Base-by-base conservation (phyloP, 2,329 filamentous ascomycete species). In the Fusarium nurragi region DNA sequence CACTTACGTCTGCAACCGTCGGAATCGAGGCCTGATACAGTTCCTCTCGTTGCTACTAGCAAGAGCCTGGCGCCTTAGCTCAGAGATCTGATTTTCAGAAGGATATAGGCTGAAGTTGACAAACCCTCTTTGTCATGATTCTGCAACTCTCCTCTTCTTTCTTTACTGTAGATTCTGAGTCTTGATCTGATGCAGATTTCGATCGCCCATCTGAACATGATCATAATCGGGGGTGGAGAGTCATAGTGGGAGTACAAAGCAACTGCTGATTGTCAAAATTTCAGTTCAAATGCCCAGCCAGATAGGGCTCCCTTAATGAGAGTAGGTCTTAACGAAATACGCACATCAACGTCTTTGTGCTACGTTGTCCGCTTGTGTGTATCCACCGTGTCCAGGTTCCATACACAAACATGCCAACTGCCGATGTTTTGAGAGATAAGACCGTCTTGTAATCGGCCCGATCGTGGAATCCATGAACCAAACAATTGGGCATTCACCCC, bases 301-400 rank as follows among this genome's bases (percentile, higher is more conserved):
- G 16, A 18, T n/a, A n/a, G 5, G 8, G n/a, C 7, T 18, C 16
- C 4, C 16, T 6, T 22, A n/a, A n/a, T 10, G 9, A 30, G 23
- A 13, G 56, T 1, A 58, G 21, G 28, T 26, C 26, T n/a, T 65
- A 36, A 52, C 32, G 41, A 44, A 14, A 11, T n/a, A 13, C 34
- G 14, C n/a, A 47, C 26, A 7, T 1, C 16, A 62, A 44, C 58
- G 43, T n/a, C 26, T 26, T 62, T 19, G 57, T 61, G 14, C 2
- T 12, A 56, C 43, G 10, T 25, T 18, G 6, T 22, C 26, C 55
- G 9, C 36, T 59, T n/a, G 22, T 10, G 1, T 39, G 16, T 14
- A 14, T 22, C n/a, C 5, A 11, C 19, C 28, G 25, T 14, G 11
- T 46, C 18, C 18, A 38, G 21, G 22, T 8, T 3, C 5, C 11